Evolutionary conservation across 2,329 filamentous ascomycete species (phyloP).

Genomic region (Biscogniauxia marginata): DNA sequence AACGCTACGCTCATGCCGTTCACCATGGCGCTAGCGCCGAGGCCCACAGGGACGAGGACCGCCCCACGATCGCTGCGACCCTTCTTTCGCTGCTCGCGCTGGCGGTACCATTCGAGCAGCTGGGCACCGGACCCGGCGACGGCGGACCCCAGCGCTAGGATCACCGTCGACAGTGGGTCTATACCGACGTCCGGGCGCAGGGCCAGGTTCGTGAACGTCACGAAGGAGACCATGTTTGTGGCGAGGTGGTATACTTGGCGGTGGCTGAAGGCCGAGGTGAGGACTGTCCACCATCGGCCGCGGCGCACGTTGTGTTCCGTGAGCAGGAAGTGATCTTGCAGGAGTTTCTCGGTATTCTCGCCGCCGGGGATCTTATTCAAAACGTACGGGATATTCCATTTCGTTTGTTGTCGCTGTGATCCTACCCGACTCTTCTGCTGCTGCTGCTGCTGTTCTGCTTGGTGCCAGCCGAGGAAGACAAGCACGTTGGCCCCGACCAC

Average conservation of each 20-base stretch:
- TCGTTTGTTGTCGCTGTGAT: neutral
- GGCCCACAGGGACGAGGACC: neutral
- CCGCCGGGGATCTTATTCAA: neutral
- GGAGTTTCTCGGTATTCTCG: neutral
- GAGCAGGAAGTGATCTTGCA: constrained; percentile 5
- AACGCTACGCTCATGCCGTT: constrained; percentile 5
- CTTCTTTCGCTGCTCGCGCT: neutral
- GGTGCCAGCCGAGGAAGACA: constrained; percentile 1
- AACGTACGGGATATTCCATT: neutral
- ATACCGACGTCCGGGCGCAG: neutral
- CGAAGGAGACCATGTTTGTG: constrained; percentile 7
- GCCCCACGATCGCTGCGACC: neutral
- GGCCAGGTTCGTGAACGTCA: constrained; percentile 1
- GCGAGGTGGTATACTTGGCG: constrained; percentile 1
- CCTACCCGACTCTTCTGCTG: neutral
- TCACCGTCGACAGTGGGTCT: neutral
- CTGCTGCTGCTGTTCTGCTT: neutral
- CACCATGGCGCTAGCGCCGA: constrained; percentile 9
- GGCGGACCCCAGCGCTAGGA: constrained; percentile 3
- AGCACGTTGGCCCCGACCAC: constrained; percentile 5
- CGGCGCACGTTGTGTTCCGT: constrained; percentile 1
- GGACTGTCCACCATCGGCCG: constrained; percentile 8
- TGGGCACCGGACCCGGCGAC: constrained; percentile 1
- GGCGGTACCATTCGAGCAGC: constrained; percentile 1
- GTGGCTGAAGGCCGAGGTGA: constrained; percentile 11